Evolutionary conservation across 129 eudicot genomes (phyloP).

Genomic region (Lactuca sativa): DNA sequence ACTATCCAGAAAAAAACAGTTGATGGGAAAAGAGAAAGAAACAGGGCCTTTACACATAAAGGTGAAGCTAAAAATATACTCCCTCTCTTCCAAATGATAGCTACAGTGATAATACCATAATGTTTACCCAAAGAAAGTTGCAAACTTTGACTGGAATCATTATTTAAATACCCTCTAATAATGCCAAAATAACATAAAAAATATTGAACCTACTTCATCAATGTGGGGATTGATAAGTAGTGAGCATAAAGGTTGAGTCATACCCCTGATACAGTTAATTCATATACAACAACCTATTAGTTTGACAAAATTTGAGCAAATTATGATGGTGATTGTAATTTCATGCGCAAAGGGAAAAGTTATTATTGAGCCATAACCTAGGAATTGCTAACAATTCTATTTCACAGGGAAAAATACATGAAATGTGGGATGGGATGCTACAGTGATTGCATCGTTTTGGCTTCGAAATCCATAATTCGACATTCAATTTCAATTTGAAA

Average conservation of each 20-base stretch:
- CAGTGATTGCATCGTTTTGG: background rate
- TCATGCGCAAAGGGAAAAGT: background rate
- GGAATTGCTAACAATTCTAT: background rate
- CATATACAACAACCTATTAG: background rate
- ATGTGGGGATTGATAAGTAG: background rate
- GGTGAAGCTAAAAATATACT: too few species aligned
- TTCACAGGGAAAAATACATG: background rate
- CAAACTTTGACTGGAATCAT: background rate
- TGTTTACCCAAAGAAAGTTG: background rate
- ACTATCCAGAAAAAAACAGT: too few species aligned
- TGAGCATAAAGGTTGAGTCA: background rate
- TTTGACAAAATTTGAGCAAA: background rate
- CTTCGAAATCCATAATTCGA: background rate
- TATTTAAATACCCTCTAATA: background rate
- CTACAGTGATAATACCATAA: background rate
- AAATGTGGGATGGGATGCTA: background rate
- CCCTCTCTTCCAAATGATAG: too few species aligned
- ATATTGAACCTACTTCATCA: background rate
- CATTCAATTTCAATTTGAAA: constrained; percentile 8
- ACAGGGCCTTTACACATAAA: too few species aligned
- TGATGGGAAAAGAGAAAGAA: too few species aligned
- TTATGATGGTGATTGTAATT: background rate
- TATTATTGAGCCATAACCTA: background rate
- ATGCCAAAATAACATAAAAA: background rate
- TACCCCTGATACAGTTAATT: background rate